Evolutionary conservation across 2,329 filamentous ascomycete species (phyloP).

Genomic region (Lecanoromycetidae sp.): DNA sequence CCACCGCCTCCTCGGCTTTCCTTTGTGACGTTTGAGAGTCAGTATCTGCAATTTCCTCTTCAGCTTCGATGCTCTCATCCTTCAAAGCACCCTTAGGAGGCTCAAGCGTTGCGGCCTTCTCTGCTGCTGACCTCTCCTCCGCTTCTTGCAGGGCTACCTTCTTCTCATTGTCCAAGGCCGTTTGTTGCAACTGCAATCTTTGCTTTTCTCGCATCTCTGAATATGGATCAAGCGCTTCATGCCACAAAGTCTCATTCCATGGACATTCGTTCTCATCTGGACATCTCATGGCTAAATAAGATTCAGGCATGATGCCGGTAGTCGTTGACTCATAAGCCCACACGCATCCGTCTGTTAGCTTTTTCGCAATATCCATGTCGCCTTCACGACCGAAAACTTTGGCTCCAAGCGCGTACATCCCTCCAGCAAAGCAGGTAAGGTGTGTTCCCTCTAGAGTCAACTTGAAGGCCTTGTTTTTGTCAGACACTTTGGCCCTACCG

Average conservation of each 20-base stretch:
- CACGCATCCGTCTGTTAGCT: constrained; percentile 49
- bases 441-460: constrained; percentile 44
- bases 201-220: constrained; percentile 18
- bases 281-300: constrained; percentile 43
- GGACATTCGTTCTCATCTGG: constrained; percentile 31
- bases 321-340: constrained; percentile 48
- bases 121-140: not conserved
- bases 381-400: constrained; percentile 43
- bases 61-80: not conserved
- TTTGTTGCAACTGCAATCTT: constrained; percentile 6
- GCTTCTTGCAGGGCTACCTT: not conserved
- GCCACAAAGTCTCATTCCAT: constrained; percentile 44
- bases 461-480: constrained; percentile 21
- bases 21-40: not conserved
- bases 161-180: not conserved
- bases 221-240: constrained; percentile 31
- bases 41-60: not conserved
- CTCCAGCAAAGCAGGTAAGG: constrained; percentile 48
- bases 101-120: not conserved
- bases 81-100: not conserved
- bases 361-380: constrained; percentile 44
- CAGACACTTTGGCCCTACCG: constrained; percentile 21
- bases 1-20: not conserved
- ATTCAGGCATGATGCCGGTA: constrained; percentile 50
- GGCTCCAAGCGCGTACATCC: constrained; percentile 50